Evolutionary conservation across 2,329 filamentous ascomycete species (phyloP).

Genomic region (Thielaviopsis euricoi): DNA sequence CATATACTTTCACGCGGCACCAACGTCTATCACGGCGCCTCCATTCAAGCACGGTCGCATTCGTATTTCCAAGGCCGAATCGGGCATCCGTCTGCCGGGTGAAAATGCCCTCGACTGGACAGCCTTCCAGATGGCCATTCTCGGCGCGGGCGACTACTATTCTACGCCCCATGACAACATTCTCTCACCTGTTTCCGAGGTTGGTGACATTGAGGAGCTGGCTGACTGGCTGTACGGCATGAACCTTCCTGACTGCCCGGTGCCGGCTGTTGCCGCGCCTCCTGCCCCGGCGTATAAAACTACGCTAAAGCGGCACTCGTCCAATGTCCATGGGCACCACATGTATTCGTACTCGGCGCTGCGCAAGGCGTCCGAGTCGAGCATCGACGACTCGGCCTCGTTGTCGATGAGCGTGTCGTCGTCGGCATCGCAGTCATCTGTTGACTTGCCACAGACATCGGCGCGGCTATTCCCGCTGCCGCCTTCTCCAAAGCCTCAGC

Average conservation of each 20-base stretch:
- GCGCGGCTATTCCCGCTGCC: not conserved
- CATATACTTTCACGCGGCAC: slow-evolving; percentile 31
- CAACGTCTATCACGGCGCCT: slow-evolving; percentile 32
- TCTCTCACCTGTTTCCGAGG: slow-evolving; percentile 21
- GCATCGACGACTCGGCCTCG: not conserved
- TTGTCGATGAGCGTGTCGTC: not conserved
- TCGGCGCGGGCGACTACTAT: slow-evolving; percentile 38
- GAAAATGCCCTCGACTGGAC: slow-evolving; percentile 40
- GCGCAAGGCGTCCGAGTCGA: not conserved
- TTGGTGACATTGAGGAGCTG: slow-evolving; percentile 32
- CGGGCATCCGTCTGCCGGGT: slow-evolving; percentile 14
- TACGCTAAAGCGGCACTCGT: not conserved
- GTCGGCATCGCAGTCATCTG: not conserved
- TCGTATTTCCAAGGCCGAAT: slow-evolving; percentile 30
- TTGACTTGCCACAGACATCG: not conserved
- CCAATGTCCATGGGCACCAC: not conserved
- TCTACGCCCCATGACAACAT: slow-evolving; percentile 25
- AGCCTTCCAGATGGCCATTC: slow-evolving; percentile 48
- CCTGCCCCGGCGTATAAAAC: not conserved
- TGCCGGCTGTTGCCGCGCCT: not conserved
- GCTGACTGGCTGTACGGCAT: slow-evolving; percentile 31
- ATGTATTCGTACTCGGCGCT: not conserved
- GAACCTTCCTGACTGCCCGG: slow-evolving; percentile 7
- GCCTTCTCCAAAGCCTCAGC: not conserved
- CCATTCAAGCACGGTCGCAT: slow-evolving; percentile 39